Base-by-base conservation (phyloP, 371 early-diverging fungal species). In the Mortierella sp. region DNA sequence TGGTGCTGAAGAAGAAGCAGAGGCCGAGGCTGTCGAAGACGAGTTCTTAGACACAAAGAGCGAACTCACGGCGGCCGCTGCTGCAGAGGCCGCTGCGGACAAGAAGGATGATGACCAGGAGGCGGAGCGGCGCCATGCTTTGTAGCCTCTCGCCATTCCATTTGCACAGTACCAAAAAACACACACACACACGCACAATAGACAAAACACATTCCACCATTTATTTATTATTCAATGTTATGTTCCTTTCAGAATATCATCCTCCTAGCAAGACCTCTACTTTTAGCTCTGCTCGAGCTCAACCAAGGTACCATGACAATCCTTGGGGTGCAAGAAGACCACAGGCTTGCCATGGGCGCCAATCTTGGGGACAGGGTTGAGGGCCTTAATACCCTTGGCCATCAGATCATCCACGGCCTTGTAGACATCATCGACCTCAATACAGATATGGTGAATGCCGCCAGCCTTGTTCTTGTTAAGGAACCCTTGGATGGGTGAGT, bases 311-410 rank as follows among this genome's bases (percentile, higher is more conserved):
- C 96, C 96, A 76, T 94, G 93, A 72, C 95, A 95, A 82, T 96
- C 95, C 84, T 95, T 96, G 65, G 96, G 96, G 77, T 96, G 96
- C 78, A 96, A 83, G 70, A 96, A 96, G 54, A 95, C 92, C 24
- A 95, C 96, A 2, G 94, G 95, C 78, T 94, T 92, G 10, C 93
- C 92, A 76, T 95, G 96, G 4, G 96, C 96, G n/a, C 96, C 96
- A 76, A 95, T 96, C 89, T 96, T 95, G 70, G 95, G 95, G 85
- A 94, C 88, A 29, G 89, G 90, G 79, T 89, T 92, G 29, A 96
- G 88, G 58, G 91, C 81, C 68, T 95, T 90, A 70, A 96, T 89
- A 16, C 92, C 91, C 79, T 92, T 89, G 8, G 78, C 86, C 75
- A 88, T 92, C 46, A 96, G 87, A 44, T 92, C 90, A 71, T 87